Evolutionary conservation across 2,329 filamentous ascomycete genomes (phyloP).

Genomic region (Boeremia lycopersici): DNA sequence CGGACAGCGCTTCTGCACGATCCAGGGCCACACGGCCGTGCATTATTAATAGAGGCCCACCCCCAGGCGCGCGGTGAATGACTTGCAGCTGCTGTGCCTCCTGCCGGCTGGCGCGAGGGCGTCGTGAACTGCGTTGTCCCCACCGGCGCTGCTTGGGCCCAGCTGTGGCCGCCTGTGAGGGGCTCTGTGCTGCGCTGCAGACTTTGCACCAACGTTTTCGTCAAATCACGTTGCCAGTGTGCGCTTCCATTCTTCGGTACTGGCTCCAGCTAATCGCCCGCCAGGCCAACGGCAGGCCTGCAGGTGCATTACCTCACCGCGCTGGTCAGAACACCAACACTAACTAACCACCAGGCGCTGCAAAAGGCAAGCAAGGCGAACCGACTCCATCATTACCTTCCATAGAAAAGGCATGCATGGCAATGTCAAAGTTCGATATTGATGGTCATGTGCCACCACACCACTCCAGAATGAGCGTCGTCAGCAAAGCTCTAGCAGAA

Average conservation of each 20-base stretch:
- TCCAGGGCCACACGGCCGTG: slow-evolving; percentile 20
- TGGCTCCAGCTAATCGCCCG: slow-evolving; percentile 6
- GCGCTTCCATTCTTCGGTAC: slow-evolving; percentile 10
- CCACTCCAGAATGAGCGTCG: slow-evolving; percentile 5
- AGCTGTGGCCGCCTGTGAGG: slow-evolving; percentile 7
- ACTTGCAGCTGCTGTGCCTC: slow-evolving; percentile 22
- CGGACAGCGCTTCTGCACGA: slow-evolving; percentile 27
- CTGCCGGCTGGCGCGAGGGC: slow-evolving; percentile 7
- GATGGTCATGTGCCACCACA: slow-evolving; percentile 13
- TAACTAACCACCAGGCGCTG: background rate
- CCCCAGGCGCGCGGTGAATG: slow-evolving; percentile 14
- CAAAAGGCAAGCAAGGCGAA: slow-evolving; percentile 11
- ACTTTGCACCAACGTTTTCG: slow-evolving; percentile 11
- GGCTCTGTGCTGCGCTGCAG: slow-evolving; percentile 17
- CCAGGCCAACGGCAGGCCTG: slow-evolving; percentile 11
- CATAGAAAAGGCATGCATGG: slow-evolving; percentile 13
- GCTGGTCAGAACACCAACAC: background rate
- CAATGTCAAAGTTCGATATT: slow-evolving; percentile 3
- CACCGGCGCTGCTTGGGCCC: slow-evolving; percentile 4
- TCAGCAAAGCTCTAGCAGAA: slow-evolving; percentile 1
- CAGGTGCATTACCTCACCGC: slow-evolving; percentile 6
- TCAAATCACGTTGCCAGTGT: slow-evolving; percentile 15
- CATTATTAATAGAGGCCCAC: slow-evolving; percentile 21
- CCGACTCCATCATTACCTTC: background rate
- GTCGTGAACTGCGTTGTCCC: slow-evolving; percentile 3